Evolutionary conservation across 768 basidiomycete species (phyloP), one percentile per base, ranked within the genome.

Genomic region (Clitopilus hobsonii): DNA sequence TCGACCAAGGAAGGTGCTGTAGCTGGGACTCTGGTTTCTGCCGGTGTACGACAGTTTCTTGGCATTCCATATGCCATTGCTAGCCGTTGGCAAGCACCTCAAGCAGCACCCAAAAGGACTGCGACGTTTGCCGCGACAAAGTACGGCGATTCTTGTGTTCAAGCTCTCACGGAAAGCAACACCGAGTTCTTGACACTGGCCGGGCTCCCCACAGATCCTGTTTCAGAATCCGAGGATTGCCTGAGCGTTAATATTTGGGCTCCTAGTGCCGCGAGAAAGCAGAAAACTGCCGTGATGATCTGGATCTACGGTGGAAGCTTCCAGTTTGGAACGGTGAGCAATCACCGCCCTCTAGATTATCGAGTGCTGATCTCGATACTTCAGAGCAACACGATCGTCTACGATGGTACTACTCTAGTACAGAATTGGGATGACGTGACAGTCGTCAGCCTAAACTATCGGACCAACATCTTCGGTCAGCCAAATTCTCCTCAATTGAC

Each of bases 231-330:
- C 5, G 72, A 74, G 55, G 57, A 65, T 27, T 74, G 71, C 49
- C 49, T 70, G 23, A 68, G 53, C 18, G 60, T 71, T 36, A 74
- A 72, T 53, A 58, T 74, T 22, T 74, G 71, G 71, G 59, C 67
- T 11, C 70, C 71, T 20, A 67, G 61, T 36, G 45, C 57, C 3
- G 36, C 47, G 7, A 63, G 69, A 27, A 62, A 65, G 36, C 69
- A 71, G 57, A 61, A 60, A 13, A 68, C 71, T 3, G 68, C 71
- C 22, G 69, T 69, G 20, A 49, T 72, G 38, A 16, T 69, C 7
- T 70, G 68, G 71, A 65, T 72, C 27, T 72, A 69, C 54, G 71
- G 71, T 18, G 71, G 71, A 28, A 63, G 63, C 6, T 71, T 69
- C 54, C 60, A 65, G 38, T 72, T 67, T 49, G 71, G 67, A 11